Evolutionary conservation across 2,329 filamentous ascomycete species (phyloP).

Genomic region (Penicillium sp.): DNA sequence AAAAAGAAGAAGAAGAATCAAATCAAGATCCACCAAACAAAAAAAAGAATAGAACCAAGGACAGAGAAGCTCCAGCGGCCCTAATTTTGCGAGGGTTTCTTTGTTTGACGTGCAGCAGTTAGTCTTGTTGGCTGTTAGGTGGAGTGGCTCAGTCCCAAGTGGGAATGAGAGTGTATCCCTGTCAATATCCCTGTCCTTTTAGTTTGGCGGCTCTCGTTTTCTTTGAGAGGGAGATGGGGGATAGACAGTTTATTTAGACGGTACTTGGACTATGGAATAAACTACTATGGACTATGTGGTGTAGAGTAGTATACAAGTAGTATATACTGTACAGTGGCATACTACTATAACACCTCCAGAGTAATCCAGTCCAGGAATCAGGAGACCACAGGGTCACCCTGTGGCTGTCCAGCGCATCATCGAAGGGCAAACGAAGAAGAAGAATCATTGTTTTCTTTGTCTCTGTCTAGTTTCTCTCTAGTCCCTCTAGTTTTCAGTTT

Average conservation of each 20-base stretch:
- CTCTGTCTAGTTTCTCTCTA: neutral
- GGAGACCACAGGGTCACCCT: neutral
- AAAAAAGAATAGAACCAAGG: neutral
- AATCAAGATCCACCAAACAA: neutral
- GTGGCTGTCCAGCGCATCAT: constrained; percentile 8
- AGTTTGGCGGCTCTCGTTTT: neutral
- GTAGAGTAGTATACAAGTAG: neutral
- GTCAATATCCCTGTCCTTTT: neutral
- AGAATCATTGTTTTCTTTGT: constrained; percentile 39
- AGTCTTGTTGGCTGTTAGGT: neutral
- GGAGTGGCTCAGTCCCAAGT: neutral
- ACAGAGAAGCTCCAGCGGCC: neutral
- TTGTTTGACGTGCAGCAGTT: constrained; percentile 3
- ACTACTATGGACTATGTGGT: neutral
- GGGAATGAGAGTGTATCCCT: neutral
- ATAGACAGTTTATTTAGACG: neutral
- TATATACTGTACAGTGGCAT: neutral
- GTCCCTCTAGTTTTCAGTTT: no score
- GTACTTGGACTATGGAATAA: neutral
- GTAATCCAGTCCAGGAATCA: neutral
- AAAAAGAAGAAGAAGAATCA: neutral
- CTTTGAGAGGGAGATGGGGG: neutral
- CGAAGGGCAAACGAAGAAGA: constrained; percentile 10
- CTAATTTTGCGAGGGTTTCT: constrained; percentile 6
- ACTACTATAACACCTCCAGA: neutral